Evolutionary conservation across 805 yeast species (phyloP).

Genomic region (Schwanniomyces vanrijiae): DNA sequence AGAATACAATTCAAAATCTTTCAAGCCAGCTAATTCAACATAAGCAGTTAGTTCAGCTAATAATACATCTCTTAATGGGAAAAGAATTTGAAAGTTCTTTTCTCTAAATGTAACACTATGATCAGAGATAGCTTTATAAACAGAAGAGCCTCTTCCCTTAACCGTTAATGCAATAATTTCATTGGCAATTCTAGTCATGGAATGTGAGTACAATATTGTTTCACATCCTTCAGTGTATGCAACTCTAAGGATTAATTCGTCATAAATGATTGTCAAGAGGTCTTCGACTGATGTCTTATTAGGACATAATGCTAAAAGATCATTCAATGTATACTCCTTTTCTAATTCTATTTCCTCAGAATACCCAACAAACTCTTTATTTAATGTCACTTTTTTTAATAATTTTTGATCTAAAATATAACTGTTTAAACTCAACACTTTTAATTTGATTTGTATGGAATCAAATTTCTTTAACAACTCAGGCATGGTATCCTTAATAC

Average conservation of each 20-base stretch:
- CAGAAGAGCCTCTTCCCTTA: slow-evolving; percentile 78
- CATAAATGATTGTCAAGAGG: slow-evolving; percentile 46
- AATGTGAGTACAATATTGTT: slow-evolving; percentile 71
- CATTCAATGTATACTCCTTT: slow-evolving; percentile 19
- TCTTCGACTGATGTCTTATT: slow-evolving; percentile 69
- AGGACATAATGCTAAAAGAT: slow-evolving; percentile 39
- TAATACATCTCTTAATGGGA: slow-evolving; percentile 77
- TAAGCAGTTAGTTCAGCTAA: slow-evolving; percentile 66
- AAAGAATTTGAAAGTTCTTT: slow-evolving; percentile 46
- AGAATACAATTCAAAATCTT: slow-evolving; percentile 22
- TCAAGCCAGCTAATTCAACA: slow-evolving; percentile 40
- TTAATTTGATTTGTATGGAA: slow-evolving; percentile 32
- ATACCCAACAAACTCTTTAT: slow-evolving; percentile 25
- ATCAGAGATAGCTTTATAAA: slow-evolving; percentile 54
- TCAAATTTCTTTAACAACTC: slow-evolving; percentile 15
- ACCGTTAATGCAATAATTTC: slow-evolving; percentile 77
- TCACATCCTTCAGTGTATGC: slow-evolving; percentile 48
- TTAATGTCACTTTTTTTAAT: slow-evolving; percentile 31
- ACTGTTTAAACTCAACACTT: slow-evolving; percentile 41
- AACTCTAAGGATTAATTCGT: slow-evolving; percentile 45
- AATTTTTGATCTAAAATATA: slow-evolving; percentile 31
- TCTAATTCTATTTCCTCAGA: slow-evolving; percentile 8
- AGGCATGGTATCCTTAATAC: slow-evolving; percentile 15
- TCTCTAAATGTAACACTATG: slow-evolving; percentile 28
- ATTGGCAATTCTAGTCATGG: slow-evolving; percentile 82